A percentile compares a stretch with the other conserved stretches of the same genome.
phyloP scores from a whole-genome alignment of 208 protist genomes.

The Trypanosoma theileri region DNA sequence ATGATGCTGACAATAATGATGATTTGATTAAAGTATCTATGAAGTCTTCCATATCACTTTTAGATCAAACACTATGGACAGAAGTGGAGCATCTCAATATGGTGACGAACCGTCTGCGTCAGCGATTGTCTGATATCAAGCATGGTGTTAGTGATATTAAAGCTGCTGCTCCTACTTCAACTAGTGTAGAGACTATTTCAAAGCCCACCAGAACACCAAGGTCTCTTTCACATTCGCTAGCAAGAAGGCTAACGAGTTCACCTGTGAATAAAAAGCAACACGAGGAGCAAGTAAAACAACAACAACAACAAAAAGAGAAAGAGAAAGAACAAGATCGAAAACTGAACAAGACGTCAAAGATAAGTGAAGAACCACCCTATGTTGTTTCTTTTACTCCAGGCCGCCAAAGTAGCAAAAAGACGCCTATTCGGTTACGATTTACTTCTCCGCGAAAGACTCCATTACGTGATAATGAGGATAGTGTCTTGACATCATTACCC shows the following conservation, averaged over 20 bases:
- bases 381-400: conserved; percentile 4
- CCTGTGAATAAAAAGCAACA: too few species aligned
- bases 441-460: conserved; percentile 8
- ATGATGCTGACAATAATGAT: too few species aligned
- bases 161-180: background rate
- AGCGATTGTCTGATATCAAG: conserved; percentile 11
- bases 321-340: background rate
- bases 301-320: background rate
- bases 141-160: background rate
- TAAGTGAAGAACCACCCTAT: background rate
- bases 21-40: background rate
- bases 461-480: background rate
- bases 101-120: conserved; percentile 12
- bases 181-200: background rate
- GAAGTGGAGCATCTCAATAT: conserved; percentile 6
- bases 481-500: conserved; percentile 13
- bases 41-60: background rate
- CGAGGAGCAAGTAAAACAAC: background rate
- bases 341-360: background rate
- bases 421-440: background rate
- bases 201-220: background rate
- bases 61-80: conserved; percentile 9
- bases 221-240: background rate
- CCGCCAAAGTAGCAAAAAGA: background rate
- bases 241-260: background rate